Conservation (phyloP, 768 basidiomycete species). For the Phaeotremella skinneri region DNA sequence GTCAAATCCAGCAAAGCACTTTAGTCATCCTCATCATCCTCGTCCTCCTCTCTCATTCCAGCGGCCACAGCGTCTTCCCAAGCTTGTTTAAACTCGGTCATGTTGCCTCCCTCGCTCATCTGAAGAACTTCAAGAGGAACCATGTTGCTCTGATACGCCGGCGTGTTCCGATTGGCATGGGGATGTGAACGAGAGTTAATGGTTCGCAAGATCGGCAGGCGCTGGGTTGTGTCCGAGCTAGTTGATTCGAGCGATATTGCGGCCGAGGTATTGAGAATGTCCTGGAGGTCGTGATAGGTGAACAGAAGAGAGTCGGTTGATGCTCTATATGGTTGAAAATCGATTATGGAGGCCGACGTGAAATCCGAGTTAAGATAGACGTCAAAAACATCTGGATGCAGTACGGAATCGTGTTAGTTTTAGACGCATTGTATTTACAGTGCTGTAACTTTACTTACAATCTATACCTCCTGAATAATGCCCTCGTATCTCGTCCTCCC, state of each 20-base stretch:
- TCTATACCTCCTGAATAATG: constrained; percentile 62
- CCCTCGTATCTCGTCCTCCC: constrained; percentile 64
- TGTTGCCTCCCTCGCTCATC: constrained; percentile 68
- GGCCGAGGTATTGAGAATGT: constrained; percentile 38
- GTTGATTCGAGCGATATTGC: constrained; percentile 7
- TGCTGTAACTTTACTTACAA: constrained; percentile 60
- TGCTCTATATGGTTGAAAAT: constrained; percentile 84
- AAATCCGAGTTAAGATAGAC: constrained; percentile 80
- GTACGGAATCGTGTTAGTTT: neutral
- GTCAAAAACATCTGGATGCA: constrained; percentile 71
- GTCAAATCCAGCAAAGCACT: neutral
- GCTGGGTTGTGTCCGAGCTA: constrained; percentile 4
- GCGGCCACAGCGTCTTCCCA: constrained; percentile 51
- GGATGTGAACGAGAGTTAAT: constrained; percentile 76
- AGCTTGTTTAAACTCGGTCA: constrained; percentile 68
- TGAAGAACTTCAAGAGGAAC: constrained; percentile 83
- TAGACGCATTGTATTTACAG: neutral
- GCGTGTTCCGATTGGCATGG: constrained; percentile 64
- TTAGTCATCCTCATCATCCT: neutral
- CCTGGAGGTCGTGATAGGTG: constrained; percentile 69
- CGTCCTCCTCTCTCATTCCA: constrained; percentile 33
- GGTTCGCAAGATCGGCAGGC: constrained; percentile 52
- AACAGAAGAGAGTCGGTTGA: constrained; percentile 87
- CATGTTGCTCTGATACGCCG: constrained; percentile 81
- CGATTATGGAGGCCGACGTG: constrained; percentile 72